phyloP scores from a whole-genome alignment of 129 eudicot species.

The Glebionis coronaria region DNA sequence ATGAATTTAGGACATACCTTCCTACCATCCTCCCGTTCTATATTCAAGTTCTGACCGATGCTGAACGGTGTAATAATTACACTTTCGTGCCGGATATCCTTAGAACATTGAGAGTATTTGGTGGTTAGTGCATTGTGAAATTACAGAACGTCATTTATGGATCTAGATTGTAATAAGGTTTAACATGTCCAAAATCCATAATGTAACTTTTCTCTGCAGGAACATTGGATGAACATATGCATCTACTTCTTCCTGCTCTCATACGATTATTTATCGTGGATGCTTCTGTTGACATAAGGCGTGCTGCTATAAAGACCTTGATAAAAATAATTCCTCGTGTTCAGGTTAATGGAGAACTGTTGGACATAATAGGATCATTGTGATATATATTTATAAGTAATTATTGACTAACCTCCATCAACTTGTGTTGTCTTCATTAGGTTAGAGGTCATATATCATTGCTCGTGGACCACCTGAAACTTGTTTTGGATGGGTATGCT shows the following conservation, averaged over 20 bases:
- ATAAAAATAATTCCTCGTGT: constrained; percentile 86
- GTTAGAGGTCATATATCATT: constrained; percentile 94
- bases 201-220: constrained; percentile 47
- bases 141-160: constrained; percentile 10
- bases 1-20: constrained; percentile 79
- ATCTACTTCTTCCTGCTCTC: constrained; percentile 90
- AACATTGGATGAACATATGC: constrained; percentile 95
- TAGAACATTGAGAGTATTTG: constrained; percentile 90
- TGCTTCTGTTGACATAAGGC: constrained; percentile 83
- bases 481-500: constrained; percentile 94
- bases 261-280: constrained; percentile 85
- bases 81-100: constrained; percentile 81
- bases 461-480: constrained; percentile 94
- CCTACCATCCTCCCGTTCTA: constrained; percentile 82
- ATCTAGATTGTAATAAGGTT: neutral
- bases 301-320: constrained; percentile 87
- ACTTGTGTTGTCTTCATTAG: constrained; percentile 34
- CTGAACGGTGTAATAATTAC: constrained; percentile 88
- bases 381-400: neutral
- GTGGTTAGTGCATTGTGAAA: constrained; percentile 55
- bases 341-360: constrained; percentile 48
- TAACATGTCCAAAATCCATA: constrained; percentile 10
- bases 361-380: constrained; percentile 6
- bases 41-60: constrained; percentile 93
- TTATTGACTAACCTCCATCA: constrained; percentile 11